These are phyloP conservation scores for Zizania latifolia DNA, from an alignment of 176 grass and related monocot genomes.

Conservation along the genomic window DNA sequence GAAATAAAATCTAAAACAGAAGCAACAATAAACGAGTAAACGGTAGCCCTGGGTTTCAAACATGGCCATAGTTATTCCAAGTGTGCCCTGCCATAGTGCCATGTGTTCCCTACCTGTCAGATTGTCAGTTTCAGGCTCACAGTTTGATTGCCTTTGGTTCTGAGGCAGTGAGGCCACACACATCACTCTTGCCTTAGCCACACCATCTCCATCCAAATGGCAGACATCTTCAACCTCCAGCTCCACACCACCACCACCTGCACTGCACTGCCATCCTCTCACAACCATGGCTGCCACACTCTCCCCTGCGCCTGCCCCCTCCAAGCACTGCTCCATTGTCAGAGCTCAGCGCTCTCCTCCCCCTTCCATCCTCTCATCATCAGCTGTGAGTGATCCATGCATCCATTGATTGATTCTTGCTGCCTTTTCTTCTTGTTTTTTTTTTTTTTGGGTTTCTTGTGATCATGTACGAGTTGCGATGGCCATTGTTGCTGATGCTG, in stretches of 20 bases:
- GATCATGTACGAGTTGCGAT: neutral
- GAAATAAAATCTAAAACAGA: too few species aligned
- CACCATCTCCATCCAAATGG: slow-evolving; percentile 41
- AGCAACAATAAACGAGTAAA: too few species aligned
- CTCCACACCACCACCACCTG: neutral
- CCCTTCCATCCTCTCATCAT: slow-evolving; percentile 28
- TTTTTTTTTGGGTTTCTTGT: neutral
- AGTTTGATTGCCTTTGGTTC: neutral
- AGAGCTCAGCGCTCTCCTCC: slow-evolving; percentile 22
- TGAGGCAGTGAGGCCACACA: slow-evolving; percentile 26
- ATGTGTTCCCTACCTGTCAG: neutral
- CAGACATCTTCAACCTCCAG: slow-evolving; percentile 11
- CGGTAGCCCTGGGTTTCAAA: neutral
- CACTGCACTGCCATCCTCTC: slow-evolving; percentile 11
- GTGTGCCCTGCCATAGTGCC: neutral
- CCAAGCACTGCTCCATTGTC: slow-evolving; percentile 42
- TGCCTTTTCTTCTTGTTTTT: neutral
- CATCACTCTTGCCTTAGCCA: slow-evolving; percentile 39
- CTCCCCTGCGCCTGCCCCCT: slow-evolving; percentile 46
- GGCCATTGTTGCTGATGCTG: neutral
- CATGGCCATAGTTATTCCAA: neutral
- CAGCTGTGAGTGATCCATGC: slow-evolving; percentile 21
- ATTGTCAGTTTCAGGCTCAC: slow-evolving; percentile 7
- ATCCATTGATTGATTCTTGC: neutral
- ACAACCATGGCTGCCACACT: slow-evolving; percentile 49